Percentiles rank a stretch among this genome's conserved stretches.
Conservation (phyloP, 2,329 filamentous ascomycete species). For the Neopestalotiopsis sp. region DNA sequence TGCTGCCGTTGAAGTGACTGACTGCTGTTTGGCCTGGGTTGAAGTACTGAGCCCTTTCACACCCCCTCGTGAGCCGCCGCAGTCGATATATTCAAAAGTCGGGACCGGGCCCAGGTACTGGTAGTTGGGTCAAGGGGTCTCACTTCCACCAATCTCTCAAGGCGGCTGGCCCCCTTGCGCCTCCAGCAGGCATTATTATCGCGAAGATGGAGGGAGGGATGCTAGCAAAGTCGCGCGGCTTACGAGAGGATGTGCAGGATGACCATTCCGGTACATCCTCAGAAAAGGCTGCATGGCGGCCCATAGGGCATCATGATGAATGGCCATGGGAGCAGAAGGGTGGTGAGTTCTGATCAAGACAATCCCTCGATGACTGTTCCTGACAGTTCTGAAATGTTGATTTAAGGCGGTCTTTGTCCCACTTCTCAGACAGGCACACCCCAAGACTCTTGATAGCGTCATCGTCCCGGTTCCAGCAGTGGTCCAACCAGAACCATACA, state of each 20-base stretch:
- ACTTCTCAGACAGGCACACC: neutral
- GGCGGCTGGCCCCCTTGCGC: neutral
- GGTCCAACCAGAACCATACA: neutral
- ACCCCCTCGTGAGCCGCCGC: constrained; percentile 15
- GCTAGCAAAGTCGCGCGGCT: neutral
- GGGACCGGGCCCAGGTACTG: neutral
- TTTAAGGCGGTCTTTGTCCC: constrained; percentile 2
- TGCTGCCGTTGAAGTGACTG: constrained; percentile 1
- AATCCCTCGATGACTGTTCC: neutral
- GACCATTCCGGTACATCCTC: neutral
- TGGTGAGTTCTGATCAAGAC: neutral
- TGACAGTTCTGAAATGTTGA: constrained; percentile 6
- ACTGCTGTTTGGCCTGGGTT: neutral
- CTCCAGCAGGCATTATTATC: neutral
- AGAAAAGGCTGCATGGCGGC: neutral
- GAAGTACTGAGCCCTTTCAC: neutral
- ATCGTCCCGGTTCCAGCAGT: neutral
- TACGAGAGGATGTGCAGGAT: constrained; percentile 5
- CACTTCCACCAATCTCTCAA: constrained; percentile 17
- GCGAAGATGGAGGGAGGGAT: neutral
- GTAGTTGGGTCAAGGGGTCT: neutral
- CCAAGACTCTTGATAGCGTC: neutral
- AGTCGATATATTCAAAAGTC: constrained; percentile 6
- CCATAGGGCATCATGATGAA: neutral
- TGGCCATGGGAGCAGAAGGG: neutral